phyloP scores from a whole-genome alignment of 352 stramenopile species.

The Thraustotheca clavata region DNA sequence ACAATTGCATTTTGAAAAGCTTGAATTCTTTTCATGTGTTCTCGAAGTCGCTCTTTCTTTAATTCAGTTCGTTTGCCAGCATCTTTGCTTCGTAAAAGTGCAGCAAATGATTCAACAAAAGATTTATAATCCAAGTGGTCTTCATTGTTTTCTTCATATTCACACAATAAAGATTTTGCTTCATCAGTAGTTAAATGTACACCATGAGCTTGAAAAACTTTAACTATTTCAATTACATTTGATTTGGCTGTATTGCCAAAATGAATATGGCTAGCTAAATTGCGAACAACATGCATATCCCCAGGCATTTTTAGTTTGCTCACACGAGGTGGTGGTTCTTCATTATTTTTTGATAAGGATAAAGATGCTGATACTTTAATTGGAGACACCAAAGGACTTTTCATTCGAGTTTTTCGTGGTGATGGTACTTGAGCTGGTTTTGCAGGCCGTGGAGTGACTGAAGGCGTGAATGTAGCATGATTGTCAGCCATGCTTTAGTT shows the following conservation, averaged over 20 bases:
- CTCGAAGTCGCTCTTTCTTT: conserved; percentile 50
- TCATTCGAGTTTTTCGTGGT: conserved; percentile 12
- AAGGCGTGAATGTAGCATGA: conserved; percentile 40
- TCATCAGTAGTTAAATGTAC: conserved; percentile 45
- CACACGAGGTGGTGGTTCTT: conserved; percentile 31
- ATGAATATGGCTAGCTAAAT: conserved; percentile 58
- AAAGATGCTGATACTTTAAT: conserved; percentile 29
- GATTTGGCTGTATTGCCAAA: conserved; percentile 39
- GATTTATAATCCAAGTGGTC: conserved; percentile 37
- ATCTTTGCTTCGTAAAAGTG: conserved; percentile 36
- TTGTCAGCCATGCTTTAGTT: neutral
- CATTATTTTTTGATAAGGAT: conserved; percentile 6
- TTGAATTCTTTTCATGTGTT: conserved; percentile 40
- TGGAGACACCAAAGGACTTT: conserved; percentile 29
- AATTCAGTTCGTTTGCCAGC: conserved; percentile 30
- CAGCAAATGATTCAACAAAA: conserved; percentile 55
- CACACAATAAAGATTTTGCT: conserved; percentile 47
- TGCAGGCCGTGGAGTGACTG: conserved; percentile 48
- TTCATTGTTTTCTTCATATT: conserved; percentile 79
- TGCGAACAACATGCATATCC: conserved; percentile 41
- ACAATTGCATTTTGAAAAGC: conserved; percentile 38
- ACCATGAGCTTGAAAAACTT: conserved; percentile 39
- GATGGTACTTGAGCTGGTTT: conserved; percentile 27
- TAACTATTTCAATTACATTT: conserved; percentile 36
- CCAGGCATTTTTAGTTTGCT: conserved; percentile 54